Evolutionary conservation across 179 eudicot genomes (phyloP).

Genomic region (Beta lomatogona): DNA sequence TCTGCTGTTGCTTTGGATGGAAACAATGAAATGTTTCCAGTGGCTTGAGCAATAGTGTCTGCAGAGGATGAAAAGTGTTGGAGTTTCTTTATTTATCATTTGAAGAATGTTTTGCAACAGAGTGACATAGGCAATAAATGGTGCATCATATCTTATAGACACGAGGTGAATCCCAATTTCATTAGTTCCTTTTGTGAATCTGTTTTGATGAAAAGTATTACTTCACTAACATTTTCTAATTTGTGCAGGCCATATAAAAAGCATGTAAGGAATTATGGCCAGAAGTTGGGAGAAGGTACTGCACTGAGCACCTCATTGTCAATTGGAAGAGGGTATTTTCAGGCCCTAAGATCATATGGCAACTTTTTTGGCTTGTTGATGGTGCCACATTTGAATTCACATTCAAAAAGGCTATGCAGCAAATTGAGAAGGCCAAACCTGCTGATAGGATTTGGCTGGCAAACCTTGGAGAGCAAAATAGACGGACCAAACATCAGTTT

Average conservation of each 20-base stretch:
- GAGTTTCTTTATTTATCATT: not conserved
- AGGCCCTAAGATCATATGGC: not conserved
- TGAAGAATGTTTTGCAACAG: not conserved
- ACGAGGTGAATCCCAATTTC: not conserved
- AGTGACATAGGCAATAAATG: not conserved
- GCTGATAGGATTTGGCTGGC: too few species aligned
- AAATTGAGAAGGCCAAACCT: too few species aligned
- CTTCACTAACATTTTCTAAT: too few species aligned
- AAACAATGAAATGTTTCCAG: constrained; percentile 7
- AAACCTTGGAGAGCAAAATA: too few species aligned
- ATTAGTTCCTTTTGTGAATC: not conserved
- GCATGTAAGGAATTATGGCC: not conserved
- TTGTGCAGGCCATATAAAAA: not conserved
- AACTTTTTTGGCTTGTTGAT: too few species aligned
- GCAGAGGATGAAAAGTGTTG: not conserved
- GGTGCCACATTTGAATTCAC: too few species aligned
- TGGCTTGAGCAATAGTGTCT: not conserved
- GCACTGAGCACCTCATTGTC: not conserved
- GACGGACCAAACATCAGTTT: too few species aligned
- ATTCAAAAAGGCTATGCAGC: too few species aligned
- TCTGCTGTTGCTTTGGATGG: constrained; percentile 7
- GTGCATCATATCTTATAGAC: not conserved
- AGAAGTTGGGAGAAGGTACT: not conserved
- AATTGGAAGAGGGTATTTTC: not conserved
- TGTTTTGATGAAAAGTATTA: too few species aligned